A percentile compares a stretch with the other conserved stretches of the same genome.
These are phyloP conservation scores for Arctium minus DNA, from an alignment of 129 eudicot species.

Conservation along the genomic window DNA sequence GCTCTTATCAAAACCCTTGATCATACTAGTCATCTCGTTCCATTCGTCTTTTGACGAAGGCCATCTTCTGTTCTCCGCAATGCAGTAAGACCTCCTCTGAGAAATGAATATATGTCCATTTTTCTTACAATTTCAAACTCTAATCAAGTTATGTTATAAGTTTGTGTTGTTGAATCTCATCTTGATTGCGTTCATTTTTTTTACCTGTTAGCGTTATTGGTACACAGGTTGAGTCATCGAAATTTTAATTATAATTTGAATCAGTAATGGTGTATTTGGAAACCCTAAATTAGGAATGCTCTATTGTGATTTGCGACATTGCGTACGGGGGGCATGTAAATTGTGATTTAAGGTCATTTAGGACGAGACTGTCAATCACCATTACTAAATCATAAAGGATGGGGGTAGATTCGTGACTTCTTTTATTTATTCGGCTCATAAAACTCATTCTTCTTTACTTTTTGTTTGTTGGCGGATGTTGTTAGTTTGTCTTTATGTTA, in stretches of 20 bases:
- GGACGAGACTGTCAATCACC: too few species aligned
- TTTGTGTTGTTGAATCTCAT: neutral
- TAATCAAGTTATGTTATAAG: neutral
- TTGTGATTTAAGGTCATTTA: too few species aligned
- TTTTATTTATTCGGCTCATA: too few species aligned
- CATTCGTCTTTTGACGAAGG: neutral
- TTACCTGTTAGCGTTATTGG: neutral
- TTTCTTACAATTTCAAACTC: neutral
- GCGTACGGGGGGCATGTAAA: too few species aligned
- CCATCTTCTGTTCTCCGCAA: constrained; percentile 2
- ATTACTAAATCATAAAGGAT: too few species aligned
- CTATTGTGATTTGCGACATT: neutral
- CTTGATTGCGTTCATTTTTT: neutral
- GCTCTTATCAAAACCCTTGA: constrained; percentile 16
- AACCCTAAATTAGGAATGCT: neutral
- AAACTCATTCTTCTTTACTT: too few species aligned
- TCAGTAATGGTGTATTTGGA: neutral
- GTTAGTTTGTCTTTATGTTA: neutral
- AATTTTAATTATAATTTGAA: neutral
- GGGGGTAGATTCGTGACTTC: too few species aligned
- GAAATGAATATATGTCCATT: neutral
- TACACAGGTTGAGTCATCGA: neutral
- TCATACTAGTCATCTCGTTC: neutral
- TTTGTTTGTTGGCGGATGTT: too few species aligned
- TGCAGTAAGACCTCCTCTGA: neutral